Percentiles rank a stretch among this genome's conserved stretches.
Conservation (phyloP, 495 filamentous ascomycete genomes). For the Aspergillus panamensis region DNA sequence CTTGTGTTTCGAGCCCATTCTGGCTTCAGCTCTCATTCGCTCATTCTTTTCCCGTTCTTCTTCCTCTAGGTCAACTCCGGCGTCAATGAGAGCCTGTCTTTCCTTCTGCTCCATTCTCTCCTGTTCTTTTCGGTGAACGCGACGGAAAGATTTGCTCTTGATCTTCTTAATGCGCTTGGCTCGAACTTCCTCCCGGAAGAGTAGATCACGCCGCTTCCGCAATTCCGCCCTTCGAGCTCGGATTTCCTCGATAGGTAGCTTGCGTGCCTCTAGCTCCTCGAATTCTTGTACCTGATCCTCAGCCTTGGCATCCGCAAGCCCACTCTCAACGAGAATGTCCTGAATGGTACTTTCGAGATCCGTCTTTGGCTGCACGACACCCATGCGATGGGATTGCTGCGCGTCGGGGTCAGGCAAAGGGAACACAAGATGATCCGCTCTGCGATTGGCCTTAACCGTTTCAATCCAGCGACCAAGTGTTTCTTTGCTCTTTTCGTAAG, state of each 20-base stretch:
- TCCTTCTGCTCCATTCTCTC: slow-evolving; percentile 70
- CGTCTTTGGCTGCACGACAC: slow-evolving; percentile 59
- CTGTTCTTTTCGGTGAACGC: slow-evolving; percentile 84
- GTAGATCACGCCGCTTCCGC: slow-evolving; percentile 73
- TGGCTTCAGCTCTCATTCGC: slow-evolving; percentile 74
- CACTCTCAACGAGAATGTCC: slow-evolving; percentile 83
- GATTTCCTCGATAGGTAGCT: slow-evolving; percentile 66
- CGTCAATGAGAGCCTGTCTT: slow-evolving; percentile 60
- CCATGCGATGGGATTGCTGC: slow-evolving; percentile 43
- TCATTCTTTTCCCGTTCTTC: slow-evolving; percentile 78
- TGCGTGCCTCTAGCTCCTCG: slow-evolving; percentile 65
- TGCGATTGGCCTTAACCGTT: slow-evolving; percentile 88
- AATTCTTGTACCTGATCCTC: slow-evolving; percentile 65
- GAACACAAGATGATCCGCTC: slow-evolving; percentile 90
- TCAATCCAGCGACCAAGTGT: slow-evolving; percentile 87
- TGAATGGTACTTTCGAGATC: slow-evolving; percentile 83
- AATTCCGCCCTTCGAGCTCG: slow-evolving; percentile 70
- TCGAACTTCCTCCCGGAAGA: slow-evolving; percentile 86
- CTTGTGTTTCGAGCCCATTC: slow-evolving; percentile 83
- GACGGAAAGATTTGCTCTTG: slow-evolving; percentile 89
- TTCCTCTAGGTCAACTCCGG: slow-evolving; percentile 67
- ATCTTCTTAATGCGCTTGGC: slow-evolving; percentile 96
- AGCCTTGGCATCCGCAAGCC: slow-evolving; percentile 56
- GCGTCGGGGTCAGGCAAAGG: slow-evolving; percentile 71
- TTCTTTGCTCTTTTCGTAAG: slow-evolving; percentile 88